These are phyloP conservation scores for Solanum peruvianum DNA, from an alignment of 257 asterid species.

Conservation along the genomic window DNA sequence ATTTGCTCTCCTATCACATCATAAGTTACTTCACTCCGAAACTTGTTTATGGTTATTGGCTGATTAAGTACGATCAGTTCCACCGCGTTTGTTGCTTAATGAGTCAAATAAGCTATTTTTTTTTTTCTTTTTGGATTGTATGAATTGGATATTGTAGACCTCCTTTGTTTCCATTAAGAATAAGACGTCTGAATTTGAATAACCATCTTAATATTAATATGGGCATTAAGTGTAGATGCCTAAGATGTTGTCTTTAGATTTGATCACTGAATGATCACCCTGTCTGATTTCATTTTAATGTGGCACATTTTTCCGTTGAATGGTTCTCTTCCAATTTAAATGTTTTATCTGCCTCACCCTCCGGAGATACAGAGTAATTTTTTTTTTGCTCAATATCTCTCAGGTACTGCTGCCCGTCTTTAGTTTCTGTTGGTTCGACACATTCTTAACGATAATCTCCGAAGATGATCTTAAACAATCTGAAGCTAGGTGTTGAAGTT, in stretches of 20 bases:
- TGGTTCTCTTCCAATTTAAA: not conserved
- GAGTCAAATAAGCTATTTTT: not conserved
- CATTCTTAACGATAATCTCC: not conserved
- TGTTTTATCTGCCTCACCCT: not conserved
- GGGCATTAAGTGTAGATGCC: not conserved
- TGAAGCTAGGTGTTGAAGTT: slow-evolving; percentile 78
- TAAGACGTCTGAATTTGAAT: not conserved
- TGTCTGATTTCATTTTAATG: not conserved
- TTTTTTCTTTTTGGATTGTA: not conserved
- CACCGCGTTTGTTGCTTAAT: not conserved
- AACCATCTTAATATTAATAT: too few relatives aligned
- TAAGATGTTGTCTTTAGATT: not conserved
- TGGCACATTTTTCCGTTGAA: not conserved
- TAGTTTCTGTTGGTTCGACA: not conserved
- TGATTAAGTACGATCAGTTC: not conserved
- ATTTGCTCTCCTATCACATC: not conserved
- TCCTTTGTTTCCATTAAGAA: not conserved
- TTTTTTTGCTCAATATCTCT: slow-evolving; percentile 7
- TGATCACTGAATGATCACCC: not conserved
- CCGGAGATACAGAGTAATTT: not conserved
- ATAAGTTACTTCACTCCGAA: not conserved
- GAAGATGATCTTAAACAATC: slow-evolving; percentile 40
- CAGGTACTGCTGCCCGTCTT: not conserved
- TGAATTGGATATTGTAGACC: not conserved
- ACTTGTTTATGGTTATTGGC: not conserved